Evolutionary conservation across 2,329 filamentous ascomycete genomes (phyloP), one percentile per base, ranked within the genome.

Genomic region (Phialophora macrospora): DNA sequence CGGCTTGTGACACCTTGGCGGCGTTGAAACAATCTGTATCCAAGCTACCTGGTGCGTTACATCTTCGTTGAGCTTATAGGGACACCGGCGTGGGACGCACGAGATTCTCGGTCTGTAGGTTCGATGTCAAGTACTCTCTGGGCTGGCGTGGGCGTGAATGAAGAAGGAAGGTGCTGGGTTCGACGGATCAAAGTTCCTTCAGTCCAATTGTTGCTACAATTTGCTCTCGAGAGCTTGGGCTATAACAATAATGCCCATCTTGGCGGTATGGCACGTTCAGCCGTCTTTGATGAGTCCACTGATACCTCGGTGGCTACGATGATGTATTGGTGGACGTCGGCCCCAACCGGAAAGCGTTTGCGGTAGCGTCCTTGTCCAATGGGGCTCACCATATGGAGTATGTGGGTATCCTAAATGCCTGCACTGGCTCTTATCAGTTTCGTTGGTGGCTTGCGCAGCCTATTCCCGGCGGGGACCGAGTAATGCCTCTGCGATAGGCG

Each of bases 1-100:
- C 75, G 4, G 71, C 73, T 12, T 65, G 67, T 52, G 57, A 67
- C 48, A 65, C 62, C 20, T n/a, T 22, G 12, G 60, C 24, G 11
- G 64, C 64, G 34, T 55, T 69, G 38, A 60, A 52, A n/a, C 22
- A 60, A 44, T 63, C 65, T n/a, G 60, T 61, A 6, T n/a, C 55
- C 1, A 55, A 26, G 30, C 60, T 69, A 9, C 44, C 14, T 22
- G 41, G 28, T 2, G 60, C 34, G 5, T 56, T 69, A 32, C 54
- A 61, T 60, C 3, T 65, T 20, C 17, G 30, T 41, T 60, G 48
- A 60, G 58, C 6, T 4, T 30, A 28, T 7, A 7, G 6, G 20
- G 38, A 44, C 38, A n/a, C 5, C 17, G 38, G 17, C 5, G 6
- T 44, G 6, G 17, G 38, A n/a, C 12, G 2, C 34, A 41, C 14